Percentiles rank a stretch among this genome's conserved stretches.
phyloP scores from a whole-genome alignment of 495 filamentous ascomycete species.

The Amorphotheca resinae region DNA sequence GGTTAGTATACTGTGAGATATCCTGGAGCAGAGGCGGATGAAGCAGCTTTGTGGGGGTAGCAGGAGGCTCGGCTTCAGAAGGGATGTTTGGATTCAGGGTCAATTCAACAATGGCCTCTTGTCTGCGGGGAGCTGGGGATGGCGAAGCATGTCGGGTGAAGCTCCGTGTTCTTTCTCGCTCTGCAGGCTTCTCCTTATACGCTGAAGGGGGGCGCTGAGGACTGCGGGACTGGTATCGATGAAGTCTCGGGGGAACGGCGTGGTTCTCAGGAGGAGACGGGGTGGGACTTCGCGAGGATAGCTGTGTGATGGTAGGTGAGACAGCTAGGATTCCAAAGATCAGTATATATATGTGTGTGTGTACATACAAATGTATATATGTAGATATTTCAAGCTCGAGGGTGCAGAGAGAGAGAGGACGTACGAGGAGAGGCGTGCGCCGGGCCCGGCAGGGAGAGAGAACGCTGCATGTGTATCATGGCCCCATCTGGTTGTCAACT shows the following conservation, averaged over 20 bases:
- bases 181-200: slow-evolving; percentile 16
- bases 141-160: slow-evolving; percentile 13
- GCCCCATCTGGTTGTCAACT: slow-evolving; percentile 20
- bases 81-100: too few species aligned
- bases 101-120: too few species aligned
- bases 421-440: slow-evolving; percentile 25
- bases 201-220: slow-evolving; percentile 15
- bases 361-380: background rate
- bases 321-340: slow-evolving; percentile 11
- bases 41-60: slow-evolving; percentile 21
- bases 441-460: slow-evolving; percentile 25
- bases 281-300: slow-evolving; percentile 21
- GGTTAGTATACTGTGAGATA: slow-evolving; percentile 38
- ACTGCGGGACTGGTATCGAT: slow-evolving; percentile 18
- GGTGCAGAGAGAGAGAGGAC: slow-evolving; percentile 8
- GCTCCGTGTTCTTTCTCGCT: slow-evolving; percentile 12
- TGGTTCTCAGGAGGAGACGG: slow-evolving; percentile 17
- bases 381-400: background rate
- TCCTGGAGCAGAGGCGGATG: slow-evolving; percentile 34
- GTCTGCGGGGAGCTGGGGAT: slow-evolving; percentile 14
- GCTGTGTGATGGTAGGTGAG: slow-evolving; percentile 21
- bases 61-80: slow-evolving; percentile 3
- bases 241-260: slow-evolving; percentile 12
- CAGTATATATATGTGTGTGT: slow-evolving; percentile 6
- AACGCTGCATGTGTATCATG: slow-evolving; percentile 25